Base-by-base conservation (phyloP, 768 basidiomycete genomes). In the Trametes cingulata region DNA sequence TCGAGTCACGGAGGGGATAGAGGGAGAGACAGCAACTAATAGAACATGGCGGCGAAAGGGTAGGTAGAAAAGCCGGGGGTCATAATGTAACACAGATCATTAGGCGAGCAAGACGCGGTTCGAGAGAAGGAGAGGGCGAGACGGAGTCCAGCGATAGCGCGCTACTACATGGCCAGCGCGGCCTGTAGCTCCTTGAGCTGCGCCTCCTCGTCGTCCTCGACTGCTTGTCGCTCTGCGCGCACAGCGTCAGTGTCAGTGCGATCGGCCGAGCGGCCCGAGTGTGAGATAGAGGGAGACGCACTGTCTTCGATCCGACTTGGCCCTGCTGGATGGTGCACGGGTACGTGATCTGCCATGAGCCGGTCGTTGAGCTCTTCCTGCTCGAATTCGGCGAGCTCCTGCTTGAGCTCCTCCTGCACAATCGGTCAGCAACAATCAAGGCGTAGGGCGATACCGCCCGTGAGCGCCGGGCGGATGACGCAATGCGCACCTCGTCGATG, bases 181-280 rank as follows among this genome's bases (percentile, higher is more conserved):
- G 93, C 95, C 77, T 97, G 95, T 65, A 98, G 79, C 72, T 91
- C 87, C 74, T 82, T 84, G 71, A 98, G 85, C 74, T 96, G 87
- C 43, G 83, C 86, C 64, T 93, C 95, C 73, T 98, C 96, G 78
- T 96, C 93, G 74, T 93, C 92, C 71, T 95, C 93, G 63, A 82
- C 84, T 54, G 78, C 80, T 71, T 63, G 79, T 72, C 76, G 68
- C 53, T 66, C 69, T 72, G 64, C 56, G 42, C 17, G 10, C 0
- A n/a, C n/a, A 39, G 69, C 58, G 27, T 17, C 56, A 33, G 40
- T 5, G 60, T 6, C 7, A 15, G 35, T 9, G 36, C 27, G 33
- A 37, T 49, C 57, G 29, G 36, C 50, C 9, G 50, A 19, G 33
- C 19, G 46, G 6, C 6, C 33, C 29, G 22, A 9, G 22, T 35